Conservation (phyloP, 169 alveolate species). For the Theileria orientalis region DNA sequence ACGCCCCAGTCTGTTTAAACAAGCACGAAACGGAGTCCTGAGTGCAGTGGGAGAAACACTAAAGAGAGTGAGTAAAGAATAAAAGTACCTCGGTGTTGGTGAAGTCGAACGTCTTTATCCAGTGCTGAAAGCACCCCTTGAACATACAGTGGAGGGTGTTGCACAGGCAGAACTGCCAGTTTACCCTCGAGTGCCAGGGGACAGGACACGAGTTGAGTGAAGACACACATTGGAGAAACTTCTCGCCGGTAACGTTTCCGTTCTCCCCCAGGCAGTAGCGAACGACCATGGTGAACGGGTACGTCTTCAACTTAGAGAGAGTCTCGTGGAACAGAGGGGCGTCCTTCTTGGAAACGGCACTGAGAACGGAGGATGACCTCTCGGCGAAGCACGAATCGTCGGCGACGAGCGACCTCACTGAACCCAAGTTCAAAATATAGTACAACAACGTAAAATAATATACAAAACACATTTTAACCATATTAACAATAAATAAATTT, state of each 20-base stretch:
- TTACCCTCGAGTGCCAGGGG: conserved; percentile 13
- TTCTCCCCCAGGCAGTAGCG: conserved; percentile 52
- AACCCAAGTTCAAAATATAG: not conserved
- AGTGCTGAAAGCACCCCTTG: conserved; percentile 27
- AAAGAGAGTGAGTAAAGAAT: not conserved
- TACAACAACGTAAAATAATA: not conserved
- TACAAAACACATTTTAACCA: not conserved
- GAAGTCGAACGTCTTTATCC: conserved; percentile 24
- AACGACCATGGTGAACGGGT: conserved; percentile 25
- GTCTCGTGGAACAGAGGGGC: conserved; percentile 3
- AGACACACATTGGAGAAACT: conserved; percentile 35
- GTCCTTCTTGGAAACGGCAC: not conserved
- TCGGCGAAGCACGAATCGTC: conserved; percentile 38
- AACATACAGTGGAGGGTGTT: conserved; percentile 40
- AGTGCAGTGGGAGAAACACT: conserved; percentile 51
- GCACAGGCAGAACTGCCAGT: conserved; percentile 60
- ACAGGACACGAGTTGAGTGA: conserved; percentile 40
- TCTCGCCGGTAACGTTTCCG: conserved; percentile 32
- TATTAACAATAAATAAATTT: not conserved
- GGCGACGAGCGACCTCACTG: conserved; percentile 2
- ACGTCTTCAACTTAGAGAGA: not conserved
- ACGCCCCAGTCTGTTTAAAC: conserved; percentile 33
- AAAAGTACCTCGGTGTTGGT: conserved; percentile 28
- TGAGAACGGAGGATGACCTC: conserved; percentile 12
- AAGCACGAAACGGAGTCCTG: conserved; percentile 15